Evolutionary conservation across 176 grass and related monocot species (phyloP).

Genomic region (Pontederia paniculata): DNA sequence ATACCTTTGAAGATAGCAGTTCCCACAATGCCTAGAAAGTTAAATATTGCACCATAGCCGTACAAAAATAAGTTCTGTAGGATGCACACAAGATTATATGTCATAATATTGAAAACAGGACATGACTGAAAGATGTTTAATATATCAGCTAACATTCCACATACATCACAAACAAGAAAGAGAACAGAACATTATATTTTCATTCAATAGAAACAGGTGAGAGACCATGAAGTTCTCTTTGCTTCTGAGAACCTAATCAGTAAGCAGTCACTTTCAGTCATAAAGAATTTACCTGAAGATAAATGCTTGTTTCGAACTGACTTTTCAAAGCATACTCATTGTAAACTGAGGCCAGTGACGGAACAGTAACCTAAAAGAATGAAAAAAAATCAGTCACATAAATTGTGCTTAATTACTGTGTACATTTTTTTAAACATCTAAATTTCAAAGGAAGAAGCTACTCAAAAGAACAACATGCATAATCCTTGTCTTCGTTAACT

Average conservation of each 20-base stretch:
- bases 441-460: too few species aligned
- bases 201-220: not conserved
- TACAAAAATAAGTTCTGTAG: slow-evolving; percentile 96
- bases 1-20: slow-evolving; percentile 83
- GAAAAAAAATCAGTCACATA: not conserved
- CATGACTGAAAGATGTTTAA: not conserved
- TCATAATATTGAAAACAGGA: not conserved
- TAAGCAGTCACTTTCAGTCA: not conserved
- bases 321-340: slow-evolving; percentile 99
- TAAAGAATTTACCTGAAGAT: slow-evolving; percentile 64
- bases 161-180: not conserved
- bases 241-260: slow-evolving; percentile 8
- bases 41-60: slow-evolving; percentile 99
- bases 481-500: too few species aligned
- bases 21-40: slow-evolving; percentile 83
- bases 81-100: slow-evolving; percentile 22
- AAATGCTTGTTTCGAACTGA: slow-evolving; percentile 94
- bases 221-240: not conserved
- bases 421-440: too few species aligned
- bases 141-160: not conserved
- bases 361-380: slow-evolving; percentile 63
- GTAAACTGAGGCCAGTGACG: slow-evolving; percentile 89
- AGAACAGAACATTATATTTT: too few species aligned
- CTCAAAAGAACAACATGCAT: too few species aligned
- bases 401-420: too few species aligned